Percentiles rank a stretch among this genome's conserved stretches.
phyloP scores from a whole-genome alignment of 345 rosid genomes.

The Moricandia arvensis region DNA sequence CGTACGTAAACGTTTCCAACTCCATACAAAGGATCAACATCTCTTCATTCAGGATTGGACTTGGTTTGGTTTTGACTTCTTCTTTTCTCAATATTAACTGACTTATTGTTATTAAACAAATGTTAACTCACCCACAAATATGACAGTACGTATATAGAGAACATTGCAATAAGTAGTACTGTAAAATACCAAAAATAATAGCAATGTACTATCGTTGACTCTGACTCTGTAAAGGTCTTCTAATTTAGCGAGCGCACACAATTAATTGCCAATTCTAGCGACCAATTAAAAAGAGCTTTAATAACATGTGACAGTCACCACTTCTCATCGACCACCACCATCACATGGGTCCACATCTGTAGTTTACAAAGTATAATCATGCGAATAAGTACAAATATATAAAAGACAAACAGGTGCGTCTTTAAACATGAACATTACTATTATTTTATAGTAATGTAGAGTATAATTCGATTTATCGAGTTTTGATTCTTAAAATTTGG shows the following conservation, averaged over 20 bases:
- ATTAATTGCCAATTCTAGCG: background rate
- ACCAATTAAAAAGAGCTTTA: conserved; percentile 17
- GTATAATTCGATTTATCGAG: conserved; percentile 22
- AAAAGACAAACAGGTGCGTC: conserved; percentile 15
- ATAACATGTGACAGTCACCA: conserved; percentile 25
- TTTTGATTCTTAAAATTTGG: conserved; percentile 1
- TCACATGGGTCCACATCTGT: conserved; percentile 25
- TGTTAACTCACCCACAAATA: background rate
- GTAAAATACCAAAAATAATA: background rate
- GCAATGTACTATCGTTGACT: background rate
- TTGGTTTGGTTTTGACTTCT: background rate
- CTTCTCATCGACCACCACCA: conserved; percentile 19
- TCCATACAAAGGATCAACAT: background rate
- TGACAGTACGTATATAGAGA: background rate
- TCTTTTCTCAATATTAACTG: background rate
- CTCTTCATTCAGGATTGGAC: background rate
- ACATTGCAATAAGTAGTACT: background rate
- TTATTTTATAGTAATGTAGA: background rate
- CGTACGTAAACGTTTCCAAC: background rate
- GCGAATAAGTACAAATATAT: conserved; percentile 7
- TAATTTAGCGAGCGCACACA: conserved; percentile 8
- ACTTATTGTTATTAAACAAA: background rate
- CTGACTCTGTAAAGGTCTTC: background rate
- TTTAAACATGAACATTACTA: conserved; percentile 2
- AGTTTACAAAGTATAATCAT: background rate